Percentiles rank a stretch among this genome's conserved stretches.
Evolutionary conservation across 2,329 filamentous ascomycete species (phyloP).

Genomic region (Phyllosticta citrichinensis): DNA sequence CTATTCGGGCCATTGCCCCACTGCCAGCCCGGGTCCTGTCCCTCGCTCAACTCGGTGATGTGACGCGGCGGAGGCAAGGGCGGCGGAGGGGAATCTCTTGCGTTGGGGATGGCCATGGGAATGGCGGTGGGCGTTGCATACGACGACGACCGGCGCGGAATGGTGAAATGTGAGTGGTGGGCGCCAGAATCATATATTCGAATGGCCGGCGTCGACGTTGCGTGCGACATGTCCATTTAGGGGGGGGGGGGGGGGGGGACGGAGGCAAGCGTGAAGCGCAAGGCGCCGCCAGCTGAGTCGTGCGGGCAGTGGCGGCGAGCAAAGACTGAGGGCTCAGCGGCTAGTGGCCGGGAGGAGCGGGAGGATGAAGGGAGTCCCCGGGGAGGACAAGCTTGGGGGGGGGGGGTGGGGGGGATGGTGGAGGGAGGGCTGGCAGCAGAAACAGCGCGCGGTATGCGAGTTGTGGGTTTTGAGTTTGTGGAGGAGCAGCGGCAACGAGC

Average conservation of each 20-base stretch:
- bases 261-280: constrained; percentile 13
- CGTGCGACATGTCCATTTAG: constrained; percentile 23
- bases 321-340: constrained; percentile 3
- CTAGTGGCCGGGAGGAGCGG: constrained; percentile 6
- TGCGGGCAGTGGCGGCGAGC: constrained; percentile 9
- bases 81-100: constrained; percentile 46
- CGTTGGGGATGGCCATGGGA: constrained; percentile 54
- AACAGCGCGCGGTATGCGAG: neutral
- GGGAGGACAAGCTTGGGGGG: constrained; percentile 5
- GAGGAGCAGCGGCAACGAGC: neutral
- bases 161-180: constrained; percentile 23
- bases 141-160: constrained; percentile 22
- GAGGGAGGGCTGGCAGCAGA: neutral
- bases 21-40: constrained; percentile 53
- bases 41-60: constrained; percentile 46
- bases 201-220: constrained; percentile 29
- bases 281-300: constrained; percentile 26
- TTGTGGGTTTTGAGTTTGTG: constrained; percentile 1
- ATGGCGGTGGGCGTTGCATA: constrained; percentile 34
- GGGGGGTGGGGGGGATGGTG: too few relatives aligned
- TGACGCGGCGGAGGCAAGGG: constrained; percentile 54
- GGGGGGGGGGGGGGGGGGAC: constrained; percentile 6
- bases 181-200: constrained; percentile 30
- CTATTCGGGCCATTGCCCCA: constrained; percentile 48
- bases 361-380: neutral